Percentiles rank a stretch among this genome's conserved stretches.
phyloP scores from a whole-genome alignment of 1,284 basidiomycete genomes.

The Psilocybe mexicana region DNA sequence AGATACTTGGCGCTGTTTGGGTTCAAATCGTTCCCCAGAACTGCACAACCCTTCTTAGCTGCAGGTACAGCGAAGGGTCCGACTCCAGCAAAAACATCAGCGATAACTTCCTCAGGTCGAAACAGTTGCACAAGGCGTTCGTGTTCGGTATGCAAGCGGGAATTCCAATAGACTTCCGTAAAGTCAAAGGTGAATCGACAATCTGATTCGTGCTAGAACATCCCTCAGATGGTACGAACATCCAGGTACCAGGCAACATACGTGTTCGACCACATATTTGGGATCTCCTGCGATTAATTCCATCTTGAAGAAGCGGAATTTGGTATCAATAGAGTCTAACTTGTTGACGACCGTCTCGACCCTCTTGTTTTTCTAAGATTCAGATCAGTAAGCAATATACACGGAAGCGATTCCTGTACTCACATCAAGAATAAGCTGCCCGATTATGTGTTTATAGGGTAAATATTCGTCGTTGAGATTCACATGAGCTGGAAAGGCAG shows the following conservation, averaged over 20 bases:
- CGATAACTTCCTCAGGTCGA: slow-evolving; percentile 73
- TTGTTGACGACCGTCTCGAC: slow-evolving; percentile 96
- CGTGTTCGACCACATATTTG: slow-evolving; percentile 84
- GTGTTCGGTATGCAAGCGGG: slow-evolving; percentile 90
- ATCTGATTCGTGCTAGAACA: slow-evolving; percentile 70
- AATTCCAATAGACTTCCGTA: slow-evolving; percentile 97
- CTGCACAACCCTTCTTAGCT: slow-evolving; percentile 85
- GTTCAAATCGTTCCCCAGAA: slow-evolving; percentile 95
- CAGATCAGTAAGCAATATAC: background rate
- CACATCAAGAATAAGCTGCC: slow-evolving; percentile 89
- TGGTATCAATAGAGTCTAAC: slow-evolving; percentile 81
- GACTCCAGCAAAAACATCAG: slow-evolving; percentile 96
- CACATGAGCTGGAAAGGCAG: slow-evolving; percentile 62
- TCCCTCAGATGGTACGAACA: background rate
- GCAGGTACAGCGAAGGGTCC: slow-evolving; percentile 96
- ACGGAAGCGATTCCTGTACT: slow-evolving; percentile 29
- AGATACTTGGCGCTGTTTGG: slow-evolving; percentile 85
- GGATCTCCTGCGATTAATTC: slow-evolving; percentile 92
- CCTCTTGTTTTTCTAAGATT: slow-evolving; percentile 73
- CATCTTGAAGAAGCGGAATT: slow-evolving; percentile 97
- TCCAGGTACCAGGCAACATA: slow-evolving; percentile 37
- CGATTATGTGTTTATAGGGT: slow-evolving; percentile 90
- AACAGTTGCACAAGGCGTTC: slow-evolving; percentile 78
- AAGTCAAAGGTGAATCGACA: slow-evolving; percentile 96
- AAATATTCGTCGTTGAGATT: slow-evolving; percentile 91